Evolutionary conservation across 2,329 filamentous ascomycete species (phyloP).

Genomic region (Aspergillus floridensis): DNA sequence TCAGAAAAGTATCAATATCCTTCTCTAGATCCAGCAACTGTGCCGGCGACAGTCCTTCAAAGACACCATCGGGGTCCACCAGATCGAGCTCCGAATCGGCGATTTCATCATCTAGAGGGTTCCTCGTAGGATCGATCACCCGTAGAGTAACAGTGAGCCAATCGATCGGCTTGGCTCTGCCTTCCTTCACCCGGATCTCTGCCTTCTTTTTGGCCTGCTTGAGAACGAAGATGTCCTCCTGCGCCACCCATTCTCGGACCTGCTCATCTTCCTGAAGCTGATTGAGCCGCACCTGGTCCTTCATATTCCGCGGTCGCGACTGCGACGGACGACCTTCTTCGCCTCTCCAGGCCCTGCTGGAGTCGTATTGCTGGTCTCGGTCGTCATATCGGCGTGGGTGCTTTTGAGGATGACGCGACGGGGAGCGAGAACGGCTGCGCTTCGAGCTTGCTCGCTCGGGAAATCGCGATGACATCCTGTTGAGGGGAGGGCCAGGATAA

Average conservation of each 20-base stretch:
- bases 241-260: conserved; percentile 79
- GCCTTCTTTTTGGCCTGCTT: conserved; percentile 98
- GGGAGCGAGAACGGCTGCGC: conserved; percentile 44
- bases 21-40: conserved; percentile 74
- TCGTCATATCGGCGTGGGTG: conserved; percentile 35
- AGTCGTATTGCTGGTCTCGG: conserved; percentile 27
- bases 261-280: conserved; percentile 72
- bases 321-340: conserved; percentile 21
- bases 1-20: conserved; percentile 76
- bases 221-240: conserved; percentile 93
- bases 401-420: conserved; percentile 40
- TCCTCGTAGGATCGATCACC: conserved; percentile 79
- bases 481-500: not conserved
- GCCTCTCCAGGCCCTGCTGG: conserved; percentile 21
- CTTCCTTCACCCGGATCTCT: conserved; percentile 87
- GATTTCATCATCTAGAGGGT: conserved; percentile 78
- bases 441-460: conserved; percentile 37
- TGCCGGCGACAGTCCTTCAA: conserved; percentile 66
- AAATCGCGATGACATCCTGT: conserved; percentile 33
- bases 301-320: conserved; percentile 34
- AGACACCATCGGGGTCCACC: conserved; percentile 74
- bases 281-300: conserved; percentile 48
- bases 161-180: conserved; percentile 87
- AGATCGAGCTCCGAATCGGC: conserved; percentile 73
- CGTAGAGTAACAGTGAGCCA: conserved; percentile 88